These are phyloP conservation scores for Oenanthe sinensis DNA, from an alignment of 129 eudicot genomes.

Conservation along the genomic window DNA sequence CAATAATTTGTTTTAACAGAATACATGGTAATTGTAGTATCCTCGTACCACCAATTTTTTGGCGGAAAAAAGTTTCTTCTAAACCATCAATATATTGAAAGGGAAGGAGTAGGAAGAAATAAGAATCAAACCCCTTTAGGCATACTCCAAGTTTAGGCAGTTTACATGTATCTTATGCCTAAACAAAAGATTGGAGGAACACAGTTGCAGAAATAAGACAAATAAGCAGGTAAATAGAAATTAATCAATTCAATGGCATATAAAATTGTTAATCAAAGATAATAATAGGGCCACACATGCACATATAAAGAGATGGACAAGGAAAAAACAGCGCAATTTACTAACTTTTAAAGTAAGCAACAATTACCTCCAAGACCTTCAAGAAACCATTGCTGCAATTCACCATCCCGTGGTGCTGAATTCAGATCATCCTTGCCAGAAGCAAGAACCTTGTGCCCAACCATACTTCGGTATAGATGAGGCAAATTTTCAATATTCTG, in stretches of 20 bases:
- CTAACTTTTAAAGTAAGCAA: constrained; percentile 10
- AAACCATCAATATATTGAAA: no score
- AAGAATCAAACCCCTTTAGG: no score
- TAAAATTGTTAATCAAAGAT: neutral
- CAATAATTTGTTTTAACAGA: no score
- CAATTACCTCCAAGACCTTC: constrained; percentile 88
- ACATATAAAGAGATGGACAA: neutral
- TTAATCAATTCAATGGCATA: neutral
- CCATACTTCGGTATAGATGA: constrained; percentile 22
- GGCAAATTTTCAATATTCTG: constrained; percentile 45
- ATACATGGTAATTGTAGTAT: no score
- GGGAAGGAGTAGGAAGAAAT: no score
- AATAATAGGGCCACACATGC: neutral
- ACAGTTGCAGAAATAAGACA: no score
- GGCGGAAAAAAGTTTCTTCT: no score
- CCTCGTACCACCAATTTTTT: no score
- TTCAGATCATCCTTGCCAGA: constrained; percentile 37
- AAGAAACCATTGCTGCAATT: constrained; percentile 89
- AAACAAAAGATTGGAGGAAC: no score
- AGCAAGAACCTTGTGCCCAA: constrained; percentile 47
- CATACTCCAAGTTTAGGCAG: no score
- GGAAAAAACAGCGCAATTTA: neutral
- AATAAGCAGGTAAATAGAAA: neutral
- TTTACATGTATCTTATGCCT: no score
- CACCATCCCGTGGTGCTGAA: constrained; percentile 54